Evolutionary conservation across 768 basidiomycete species (phyloP).

Genomic region (Neoboletus magnificus): DNA sequence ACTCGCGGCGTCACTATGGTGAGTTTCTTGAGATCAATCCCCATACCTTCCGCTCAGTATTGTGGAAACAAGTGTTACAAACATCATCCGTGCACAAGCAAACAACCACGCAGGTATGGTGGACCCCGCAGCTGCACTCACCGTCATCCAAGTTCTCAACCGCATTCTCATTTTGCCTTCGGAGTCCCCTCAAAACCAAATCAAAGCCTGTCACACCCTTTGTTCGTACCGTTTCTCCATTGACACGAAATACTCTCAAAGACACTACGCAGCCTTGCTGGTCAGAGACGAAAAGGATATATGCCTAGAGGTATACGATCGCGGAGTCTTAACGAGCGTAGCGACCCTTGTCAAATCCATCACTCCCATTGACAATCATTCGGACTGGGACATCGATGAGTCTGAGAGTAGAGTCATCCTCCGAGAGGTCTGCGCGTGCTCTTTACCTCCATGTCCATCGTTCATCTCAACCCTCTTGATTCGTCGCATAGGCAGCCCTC

Average conservation of each 20-base stretch:
- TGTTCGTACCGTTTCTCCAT: constrained; percentile 43
- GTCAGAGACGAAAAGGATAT: constrained; percentile 68
- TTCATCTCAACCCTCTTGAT: neutral
- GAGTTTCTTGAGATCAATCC: constrained; percentile 6
- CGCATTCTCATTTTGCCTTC: constrained; percentile 47
- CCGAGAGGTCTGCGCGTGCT: constrained; percentile 52
- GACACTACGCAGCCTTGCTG: constrained; percentile 47
- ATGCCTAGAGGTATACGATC: constrained; percentile 67
- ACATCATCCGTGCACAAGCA: constrained; percentile 54
- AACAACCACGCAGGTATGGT: constrained; percentile 28
- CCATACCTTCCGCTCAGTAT: neutral
- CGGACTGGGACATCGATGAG: constrained; percentile 68
- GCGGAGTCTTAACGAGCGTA: constrained; percentile 59
- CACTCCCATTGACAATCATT: constrained; percentile 44
- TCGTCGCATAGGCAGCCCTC: constrained; percentile 56
- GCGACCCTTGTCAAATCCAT: constrained; percentile 49
- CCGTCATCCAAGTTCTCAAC: constrained; percentile 70
- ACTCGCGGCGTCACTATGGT: constrained; percentile 71
- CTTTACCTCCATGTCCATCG: neutral
- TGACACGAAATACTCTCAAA: neutral
- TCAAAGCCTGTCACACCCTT: constrained; percentile 73
- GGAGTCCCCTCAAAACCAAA: constrained; percentile 44
- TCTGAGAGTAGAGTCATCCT: constrained; percentile 52
- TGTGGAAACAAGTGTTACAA: constrained; percentile 46
- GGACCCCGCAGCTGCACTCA: constrained; percentile 49